A percentile compares a stretch with the other conserved stretches of the same genome.
phyloP scores from a whole-genome alignment of 352 stramenopile genomes.

The Globisporangium paddicum region DNA sequence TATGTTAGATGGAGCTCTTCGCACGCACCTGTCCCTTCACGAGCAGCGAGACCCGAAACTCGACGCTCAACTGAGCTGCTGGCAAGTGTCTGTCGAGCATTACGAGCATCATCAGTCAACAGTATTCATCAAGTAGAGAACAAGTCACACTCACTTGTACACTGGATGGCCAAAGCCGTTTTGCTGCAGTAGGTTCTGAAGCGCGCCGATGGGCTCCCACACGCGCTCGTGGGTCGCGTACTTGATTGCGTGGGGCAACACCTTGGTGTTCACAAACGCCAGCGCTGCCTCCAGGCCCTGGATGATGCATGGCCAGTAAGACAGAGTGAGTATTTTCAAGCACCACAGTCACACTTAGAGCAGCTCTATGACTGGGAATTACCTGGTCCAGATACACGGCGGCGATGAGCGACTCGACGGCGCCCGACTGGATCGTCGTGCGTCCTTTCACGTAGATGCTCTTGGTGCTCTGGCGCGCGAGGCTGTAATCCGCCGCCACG shows the following conservation, averaged over 20 bases:
- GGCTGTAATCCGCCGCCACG: conserved; percentile 40
- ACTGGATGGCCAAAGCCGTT: conserved; percentile 56
- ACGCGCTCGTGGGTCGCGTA: conserved; percentile 46
- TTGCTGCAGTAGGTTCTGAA: conserved; percentile 66
- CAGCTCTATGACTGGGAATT: background rate
- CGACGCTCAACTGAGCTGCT: conserved; percentile 34
- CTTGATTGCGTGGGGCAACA: conserved; percentile 51
- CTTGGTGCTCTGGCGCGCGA: conserved; percentile 18
- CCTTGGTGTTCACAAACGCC: conserved; percentile 54
- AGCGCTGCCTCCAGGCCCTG: conserved; percentile 58
- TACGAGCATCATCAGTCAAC: background rate
- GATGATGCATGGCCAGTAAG: background rate
- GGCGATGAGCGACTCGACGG: conserved; percentile 73
- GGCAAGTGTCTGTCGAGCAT: conserved; percentile 35
- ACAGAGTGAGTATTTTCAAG: background rate
- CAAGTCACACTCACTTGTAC: conserved; percentile 49
- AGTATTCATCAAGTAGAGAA: background rate
- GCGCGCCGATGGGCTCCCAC: conserved; percentile 54
- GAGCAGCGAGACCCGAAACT: conserved; percentile 53
- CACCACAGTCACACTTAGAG: background rate
- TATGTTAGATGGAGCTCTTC: background rate
- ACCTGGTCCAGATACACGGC: conserved; percentile 76
- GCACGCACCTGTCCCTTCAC: conserved; percentile 57
- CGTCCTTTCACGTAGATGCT: conserved; percentile 42
- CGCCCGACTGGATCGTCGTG: conserved; percentile 67